Conservation (phyloP, 768 basidiomycete species). For the Suillus americanus region DNA sequence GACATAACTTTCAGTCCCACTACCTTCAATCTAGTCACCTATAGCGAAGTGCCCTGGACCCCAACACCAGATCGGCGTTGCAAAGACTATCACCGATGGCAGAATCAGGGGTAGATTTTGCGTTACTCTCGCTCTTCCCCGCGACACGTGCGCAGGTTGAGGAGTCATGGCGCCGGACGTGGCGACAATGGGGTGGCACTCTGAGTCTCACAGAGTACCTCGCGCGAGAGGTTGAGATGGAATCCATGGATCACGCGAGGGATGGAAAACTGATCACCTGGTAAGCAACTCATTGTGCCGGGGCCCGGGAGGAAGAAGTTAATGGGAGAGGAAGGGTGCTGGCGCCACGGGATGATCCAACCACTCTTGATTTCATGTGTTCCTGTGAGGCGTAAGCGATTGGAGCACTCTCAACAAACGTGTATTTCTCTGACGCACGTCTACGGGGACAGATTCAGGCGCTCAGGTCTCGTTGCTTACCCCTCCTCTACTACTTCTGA, state of each 20-base stretch:
- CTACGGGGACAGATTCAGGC: slow-evolving; percentile 36
- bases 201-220: slow-evolving; percentile 43
- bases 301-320: too few species aligned
- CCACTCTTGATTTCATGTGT: slow-evolving; percentile 50
- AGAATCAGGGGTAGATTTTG: not conserved
- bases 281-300: slow-evolving; percentile 26
- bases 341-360: slow-evolving; percentile 45
- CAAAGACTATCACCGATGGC: not conserved
- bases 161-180: slow-evolving; percentile 37
- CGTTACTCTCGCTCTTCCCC: slow-evolving; percentile 38
- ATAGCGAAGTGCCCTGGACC: not conserved
- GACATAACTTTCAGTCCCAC: too few species aligned
- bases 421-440: not conserved
- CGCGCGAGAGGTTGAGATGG: slow-evolving; percentile 37
- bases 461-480: slow-evolving; percentile 31
- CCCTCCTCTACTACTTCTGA: not conserved
- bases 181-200: slow-evolving; percentile 41
- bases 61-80: not conserved
- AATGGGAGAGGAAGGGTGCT: slow-evolving; percentile 44
- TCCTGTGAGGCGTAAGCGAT: slow-evolving; percentile 58
- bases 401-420: not conserved
- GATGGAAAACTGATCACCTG: slow-evolving; percentile 49
- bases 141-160: slow-evolving; percentile 44
- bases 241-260: slow-evolving; percentile 39
- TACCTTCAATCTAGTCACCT: not conserved